Percentiles rank a stretch among this genome's conserved stretches.
Conservation (phyloP, 1,139 yeast genomes). For the Candida glucosophila region DNA sequence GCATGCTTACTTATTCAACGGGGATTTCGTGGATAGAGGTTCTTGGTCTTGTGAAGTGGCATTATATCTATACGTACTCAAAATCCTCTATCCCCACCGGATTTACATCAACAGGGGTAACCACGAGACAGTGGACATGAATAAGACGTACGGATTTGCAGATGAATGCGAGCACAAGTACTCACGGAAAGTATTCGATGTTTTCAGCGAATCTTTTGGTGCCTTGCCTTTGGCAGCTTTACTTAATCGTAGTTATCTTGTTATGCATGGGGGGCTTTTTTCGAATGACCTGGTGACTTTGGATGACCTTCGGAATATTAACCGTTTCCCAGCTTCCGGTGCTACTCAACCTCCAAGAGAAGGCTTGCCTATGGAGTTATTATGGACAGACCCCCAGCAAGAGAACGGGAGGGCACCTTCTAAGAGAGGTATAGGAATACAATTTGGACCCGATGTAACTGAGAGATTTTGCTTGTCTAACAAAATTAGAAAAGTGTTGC, state of each 20-base stretch:
- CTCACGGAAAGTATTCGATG: conserved; percentile 70
- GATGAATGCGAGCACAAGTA: conserved; percentile 94
- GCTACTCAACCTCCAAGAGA: conserved; percentile 79
- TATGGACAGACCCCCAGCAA: conserved; percentile 96
- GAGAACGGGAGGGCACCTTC: conserved; percentile 75
- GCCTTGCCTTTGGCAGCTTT: conserved; percentile 81
- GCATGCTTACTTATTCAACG: conserved; percentile 86
- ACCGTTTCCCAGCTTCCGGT: conserved; percentile 52
- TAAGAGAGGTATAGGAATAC: conserved; percentile 91
- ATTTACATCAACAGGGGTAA: conserved; percentile 86
- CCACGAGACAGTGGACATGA: conserved; percentile 96
- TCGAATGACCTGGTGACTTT: conserved; percentile 66
- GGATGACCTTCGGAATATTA: conserved; percentile 63
- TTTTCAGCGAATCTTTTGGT: conserved; percentile 82
- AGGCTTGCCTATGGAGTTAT: conserved; percentile 90
- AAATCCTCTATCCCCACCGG: conserved; percentile 66
- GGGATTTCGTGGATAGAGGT: conserved; percentile 97
- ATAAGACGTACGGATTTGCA: conserved; percentile 90
- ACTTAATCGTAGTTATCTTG: conserved; percentile 67
- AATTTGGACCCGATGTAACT: conserved; percentile 95
- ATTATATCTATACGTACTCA: conserved; percentile 66
- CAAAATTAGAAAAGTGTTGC: conserved; percentile 66
- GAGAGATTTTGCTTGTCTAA: conserved; percentile 66
- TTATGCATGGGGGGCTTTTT: conserved; percentile 94
- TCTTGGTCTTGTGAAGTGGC: conserved; percentile 99